These are phyloP conservation scores for Cryptomeria japonica DNA, from an alignment of 75 land plant species.

Conservation along the genomic window DNA sequence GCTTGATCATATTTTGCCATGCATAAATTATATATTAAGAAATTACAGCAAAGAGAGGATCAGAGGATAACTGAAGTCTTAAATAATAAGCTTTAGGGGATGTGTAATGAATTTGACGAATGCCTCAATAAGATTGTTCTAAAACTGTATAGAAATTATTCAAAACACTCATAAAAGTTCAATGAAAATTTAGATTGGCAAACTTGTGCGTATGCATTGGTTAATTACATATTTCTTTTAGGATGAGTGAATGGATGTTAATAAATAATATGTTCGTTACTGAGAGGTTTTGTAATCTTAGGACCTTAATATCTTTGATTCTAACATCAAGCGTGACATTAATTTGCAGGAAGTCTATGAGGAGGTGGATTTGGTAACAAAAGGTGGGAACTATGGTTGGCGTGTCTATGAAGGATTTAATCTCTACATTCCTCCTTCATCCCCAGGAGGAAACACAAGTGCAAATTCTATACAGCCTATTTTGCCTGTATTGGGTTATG, in stretches of 20 bases:
- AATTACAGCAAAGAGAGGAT: neutral
- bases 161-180: neutral
- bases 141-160: neutral
- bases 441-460: conserved; percentile 70
- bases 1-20: neutral
- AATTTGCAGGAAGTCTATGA: conserved; percentile 64
- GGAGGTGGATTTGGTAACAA: conserved; percentile 88
- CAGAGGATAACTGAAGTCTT: neutral
- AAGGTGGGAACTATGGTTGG: conserved; percentile 99
- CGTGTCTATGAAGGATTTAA: conserved; percentile 76
- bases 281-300: neutral
- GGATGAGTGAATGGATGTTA: neutral
- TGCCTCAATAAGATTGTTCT: neutral
- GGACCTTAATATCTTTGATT: neutral
- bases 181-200: neutral
- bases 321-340: neutral
- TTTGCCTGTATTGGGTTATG: conserved; percentile 72
- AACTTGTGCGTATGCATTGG: neutral
- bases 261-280: neutral
- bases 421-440: conserved; percentile 25
- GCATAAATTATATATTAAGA: neutral
- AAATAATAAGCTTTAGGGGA: neutral
- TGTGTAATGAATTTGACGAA: neutral
- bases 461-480: conserved; percentile 57
- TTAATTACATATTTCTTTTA: neutral